Percentiles rank a stretch among this genome's conserved stretches.
Conservation (phyloP, 805 yeast species). For the Teunomyces gatunensis region DNA sequence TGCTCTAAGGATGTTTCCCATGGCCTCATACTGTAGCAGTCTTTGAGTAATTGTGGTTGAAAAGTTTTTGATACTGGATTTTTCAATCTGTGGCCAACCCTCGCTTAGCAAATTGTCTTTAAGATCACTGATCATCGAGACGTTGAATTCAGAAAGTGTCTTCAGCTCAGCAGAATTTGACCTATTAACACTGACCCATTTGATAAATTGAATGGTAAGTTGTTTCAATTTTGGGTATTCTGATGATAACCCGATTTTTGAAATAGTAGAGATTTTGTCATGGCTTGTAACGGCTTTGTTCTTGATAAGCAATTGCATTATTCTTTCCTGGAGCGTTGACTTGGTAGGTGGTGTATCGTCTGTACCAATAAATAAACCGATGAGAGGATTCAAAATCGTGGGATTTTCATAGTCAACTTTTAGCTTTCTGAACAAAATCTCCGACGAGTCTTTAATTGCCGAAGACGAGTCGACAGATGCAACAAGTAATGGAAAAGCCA, state of each 20-base stretch:
- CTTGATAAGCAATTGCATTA: slow-evolving; percentile 48
- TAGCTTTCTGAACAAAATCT: slow-evolving; percentile 49
- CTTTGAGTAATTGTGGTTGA: slow-evolving; percentile 44
- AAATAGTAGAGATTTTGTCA: slow-evolving; percentile 43
- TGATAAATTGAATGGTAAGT: slow-evolving; percentile 59
- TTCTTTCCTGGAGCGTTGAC: slow-evolving; percentile 52
- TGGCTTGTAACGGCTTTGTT: slow-evolving; percentile 52
- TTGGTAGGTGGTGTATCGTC: slow-evolving; percentile 49
- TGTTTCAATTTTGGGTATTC: slow-evolving; percentile 52
- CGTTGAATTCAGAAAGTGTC: slow-evolving; percentile 28
- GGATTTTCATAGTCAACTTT: slow-evolving; percentile 51
- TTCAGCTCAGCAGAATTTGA: slow-evolving; percentile 6
- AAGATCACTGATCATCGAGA: slow-evolving; percentile 50
- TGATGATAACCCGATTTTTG: slow-evolving; percentile 60
- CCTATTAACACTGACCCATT: slow-evolving; percentile 47
- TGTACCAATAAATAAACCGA: slow-evolving; percentile 52
- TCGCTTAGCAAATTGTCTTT: slow-evolving; percentile 51
- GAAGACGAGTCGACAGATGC: slow-evolving; percentile 64
- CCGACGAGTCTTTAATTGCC: slow-evolving; percentile 53
- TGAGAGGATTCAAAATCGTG: slow-evolving; percentile 42
- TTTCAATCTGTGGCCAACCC: slow-evolving; percentile 57
- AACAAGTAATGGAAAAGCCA: slow-evolving; percentile 52
- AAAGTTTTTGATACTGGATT: slow-evolving; percentile 33
- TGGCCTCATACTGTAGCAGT: slow-evolving; percentile 69
- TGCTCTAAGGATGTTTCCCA: slow-evolving; percentile 62